Conservation (phyloP, 2,329 filamentous ascomycete species). For the Exophiala mesophila region DNA sequence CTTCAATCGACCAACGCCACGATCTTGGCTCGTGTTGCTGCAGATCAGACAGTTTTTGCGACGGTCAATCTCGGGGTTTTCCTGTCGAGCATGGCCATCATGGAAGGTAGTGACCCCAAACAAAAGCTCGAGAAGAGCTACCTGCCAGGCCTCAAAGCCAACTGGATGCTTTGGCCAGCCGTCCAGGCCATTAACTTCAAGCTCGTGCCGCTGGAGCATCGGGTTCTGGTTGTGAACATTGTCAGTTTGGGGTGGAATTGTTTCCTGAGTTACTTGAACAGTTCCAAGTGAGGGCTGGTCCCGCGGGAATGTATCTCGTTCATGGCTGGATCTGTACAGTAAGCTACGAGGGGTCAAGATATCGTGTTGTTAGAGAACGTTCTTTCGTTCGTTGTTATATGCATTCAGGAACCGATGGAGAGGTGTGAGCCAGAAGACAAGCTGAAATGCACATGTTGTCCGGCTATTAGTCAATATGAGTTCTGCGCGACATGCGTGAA, state of each 20-base stretch:
- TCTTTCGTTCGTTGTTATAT: too few relatives aligned
- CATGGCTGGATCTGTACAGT: too few relatives aligned
- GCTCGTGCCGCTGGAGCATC: conserved; percentile 74
- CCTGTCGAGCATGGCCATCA: conserved; percentile 74
- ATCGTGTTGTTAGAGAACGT: too few relatives aligned
- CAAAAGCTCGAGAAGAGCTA: conserved; percentile 72
- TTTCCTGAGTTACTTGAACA: conserved; percentile 54
- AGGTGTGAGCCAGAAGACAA: too few relatives aligned
- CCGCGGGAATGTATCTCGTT: too few relatives aligned
- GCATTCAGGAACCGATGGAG: too few relatives aligned
- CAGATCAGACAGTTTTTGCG: conserved; percentile 78
- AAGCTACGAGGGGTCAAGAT: too few relatives aligned
- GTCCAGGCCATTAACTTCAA: conserved; percentile 87
- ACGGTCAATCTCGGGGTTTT: conserved; percentile 79
- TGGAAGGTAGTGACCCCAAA: conserved; percentile 63
- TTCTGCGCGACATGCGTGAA: too few relatives aligned
- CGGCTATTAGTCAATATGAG: too few relatives aligned
- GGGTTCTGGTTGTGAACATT: conserved; percentile 81
- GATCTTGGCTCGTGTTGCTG: conserved; percentile 69
- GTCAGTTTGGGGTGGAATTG: conserved; percentile 64
- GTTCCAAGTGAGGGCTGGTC: conserved; percentile 26
- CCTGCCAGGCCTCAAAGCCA: conserved; percentile 66
- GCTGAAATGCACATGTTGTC: too few relatives aligned
- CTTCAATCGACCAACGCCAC: conserved; percentile 61
- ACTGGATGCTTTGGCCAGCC: conserved; percentile 81